Base-by-base conservation (phyloP, 495 filamentous ascomycete genomes). In the Amorphotheca resinae region DNA sequence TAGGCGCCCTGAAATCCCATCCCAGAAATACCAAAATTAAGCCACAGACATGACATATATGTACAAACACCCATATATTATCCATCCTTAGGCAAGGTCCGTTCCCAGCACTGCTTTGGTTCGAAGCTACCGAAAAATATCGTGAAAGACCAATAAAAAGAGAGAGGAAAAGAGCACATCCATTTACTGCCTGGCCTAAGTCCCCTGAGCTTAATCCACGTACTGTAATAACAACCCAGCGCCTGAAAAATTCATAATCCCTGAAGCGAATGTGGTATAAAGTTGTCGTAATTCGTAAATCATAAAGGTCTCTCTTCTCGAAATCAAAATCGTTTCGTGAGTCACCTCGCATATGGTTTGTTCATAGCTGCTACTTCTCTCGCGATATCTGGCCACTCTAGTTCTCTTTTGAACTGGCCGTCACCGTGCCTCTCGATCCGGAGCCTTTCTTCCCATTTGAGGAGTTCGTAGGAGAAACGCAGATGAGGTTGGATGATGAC, bases 341-440 rank as follows among this genome's bases (percentile, higher is more conserved):
- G 16, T 30, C 38, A 53, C 33, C 54, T 41, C 5, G 51, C 69
- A 62, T 96, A 96, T n/a, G 91, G 91, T 49, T 82, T 81, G 59
- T 98, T 98, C 85, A 98, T 89, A 16, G 84, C 68, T 1, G 91
- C 89, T 43, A 98, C 82, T 66, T 96, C 91, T 22, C 87, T 70
- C 3, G 86, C 76, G 49, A 95, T 78, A 35, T 81, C 84, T 6
- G 74, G 67, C 91, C 91, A 98, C 63, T 98, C 91, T 30, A 95
- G 66, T 52, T 95, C 87, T 31, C 88, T 72, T 48, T 73, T 77
- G 49, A 60, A 64, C 58, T 22, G 66, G 46, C 48, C 64, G 58
- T 53, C 62, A 54, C 44, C 67, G 33, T 17, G 44, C 39, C 12
- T 32, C 8, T 22, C 63, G 60, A 36, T 9, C 38, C 14, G 11